Evolutionary conservation across 2,329 filamentous ascomycete species (phyloP), one percentile per base, ranked within the genome.

Genomic region (Fusarium sp.): DNA sequence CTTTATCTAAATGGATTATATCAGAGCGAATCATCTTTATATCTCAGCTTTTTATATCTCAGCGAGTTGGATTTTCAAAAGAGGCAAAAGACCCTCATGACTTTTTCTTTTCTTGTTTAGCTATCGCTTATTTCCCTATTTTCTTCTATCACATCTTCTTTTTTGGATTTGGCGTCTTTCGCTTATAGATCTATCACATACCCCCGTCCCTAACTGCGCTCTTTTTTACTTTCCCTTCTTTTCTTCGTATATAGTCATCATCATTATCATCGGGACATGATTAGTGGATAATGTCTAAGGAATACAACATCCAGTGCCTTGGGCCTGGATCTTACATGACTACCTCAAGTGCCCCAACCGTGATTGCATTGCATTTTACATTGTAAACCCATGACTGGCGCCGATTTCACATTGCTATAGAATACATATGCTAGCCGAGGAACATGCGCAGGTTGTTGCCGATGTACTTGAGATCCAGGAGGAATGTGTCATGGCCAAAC

Each of bases 401-500:
- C 60, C 61, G 5, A 10, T 38, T 61, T 71, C 48, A 67, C 47
- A 56, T 24, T 32, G 10, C 32, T 62, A 51, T 52, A 42, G 26
- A 9, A 36, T 22, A 42, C 26, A 38, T 30, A 10, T 26, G 17
- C 42, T 68, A 96, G 2, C 88, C 89, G 76, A 99, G 82, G 82
- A 99, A 99, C 76, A 89, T 89, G 77, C 90, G 91, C 52, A 99
- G 85, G 56, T 91, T 93, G 0, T 94, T 95, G 8, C 96, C 96
- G 56, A 99, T 94, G 77, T 98, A 93, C 84, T 98, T 91, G 65
- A 98, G 84, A 83, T 99, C 96, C 48, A 99, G 85, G 79, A 99
- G 83, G 81, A 99, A 99, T 1, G 96, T 98, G 81, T 99, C 96
- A 79, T 99, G 96, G 1, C 96, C 96, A 81, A 99, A 99, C 78